Evolutionary conservation across 2,329 filamentous ascomycete species (phyloP), one percentile per base, ranked within the genome.

Genomic region (Aspergillus clavatus): DNA sequence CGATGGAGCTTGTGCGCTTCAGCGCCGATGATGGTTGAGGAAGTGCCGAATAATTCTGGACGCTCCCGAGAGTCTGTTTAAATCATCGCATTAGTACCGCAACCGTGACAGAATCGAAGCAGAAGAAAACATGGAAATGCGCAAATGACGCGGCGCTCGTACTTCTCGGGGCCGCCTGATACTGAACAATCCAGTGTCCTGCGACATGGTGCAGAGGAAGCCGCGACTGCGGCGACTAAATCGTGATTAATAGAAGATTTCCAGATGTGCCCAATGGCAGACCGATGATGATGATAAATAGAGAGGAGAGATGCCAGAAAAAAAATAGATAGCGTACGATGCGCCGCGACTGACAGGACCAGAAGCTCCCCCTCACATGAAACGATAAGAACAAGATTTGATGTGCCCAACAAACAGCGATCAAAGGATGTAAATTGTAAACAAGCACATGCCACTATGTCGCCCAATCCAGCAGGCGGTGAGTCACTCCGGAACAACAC

Each of bases 81-180:
- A 41, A 39, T 43, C 36, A 45, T 28, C 57, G 43, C 43, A 55
- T 59, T 46, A 60, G 53, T 43, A 38, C 24, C 7, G 24, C 27
- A 37, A 45, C 38, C 19, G 26, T 7, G 4, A 14, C 22, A 35
- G n/a, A 33, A 22, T 16, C 8, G 23, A 24, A 19, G n/a, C 26
- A 28, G n/a, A n/a, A n/a, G n/a, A n/a, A n/a, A n/a, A 14, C 3
- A 19, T n/a, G 19, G 7, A 19, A 3, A 19, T 38, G 14, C 18
- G 47, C 38, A 35, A 43, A 38, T 24, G 29, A 38, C 19, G 40
- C 23, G 22, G 44, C 19, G 36, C 53, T 68, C 80, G 67, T 77
- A 94, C 89, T 79, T 96, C 90, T 78, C 91, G 82, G 57, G 87
- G 86, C 63, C 90, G 85, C 71, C 89, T 89, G 66, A 94, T 88